These are phyloP conservation scores for Nymphaea thermarum DNA, from an alignment of 164 flowering plant genomes.

Conservation along the genomic window DNA sequence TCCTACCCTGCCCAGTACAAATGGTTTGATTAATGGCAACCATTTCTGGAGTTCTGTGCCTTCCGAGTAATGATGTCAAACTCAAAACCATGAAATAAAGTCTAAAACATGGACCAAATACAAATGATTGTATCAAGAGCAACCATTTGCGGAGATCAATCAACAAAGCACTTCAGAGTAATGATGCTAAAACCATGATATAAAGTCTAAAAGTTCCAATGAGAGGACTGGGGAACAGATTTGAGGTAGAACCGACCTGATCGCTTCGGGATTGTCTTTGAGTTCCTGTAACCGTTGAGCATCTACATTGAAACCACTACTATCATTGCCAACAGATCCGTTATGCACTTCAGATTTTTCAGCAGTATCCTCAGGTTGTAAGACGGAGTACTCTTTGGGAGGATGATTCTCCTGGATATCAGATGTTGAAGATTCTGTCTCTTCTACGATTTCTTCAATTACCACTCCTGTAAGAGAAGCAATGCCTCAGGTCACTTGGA, in stretches of 20 bases:
- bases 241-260: constrained; percentile 35
- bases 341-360: constrained; percentile 13
- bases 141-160: neutral
- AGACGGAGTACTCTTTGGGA: constrained; percentile 17
- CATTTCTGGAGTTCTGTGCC: too few species aligned
- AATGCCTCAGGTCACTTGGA: neutral
- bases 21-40: too few species aligned
- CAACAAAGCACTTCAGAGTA: neutral
- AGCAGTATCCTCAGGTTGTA: constrained; percentile 20
- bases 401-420: constrained; percentile 15
- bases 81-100: too few species aligned
- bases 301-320: constrained; percentile 16
- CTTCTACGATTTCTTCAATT: constrained; percentile 86
- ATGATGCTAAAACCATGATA: neutral
- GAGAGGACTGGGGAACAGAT: neutral
- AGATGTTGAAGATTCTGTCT: constrained; percentile 13
- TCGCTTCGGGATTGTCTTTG: constrained; percentile 61
- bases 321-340: constrained; percentile 1
- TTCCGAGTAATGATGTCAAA: too few species aligned
- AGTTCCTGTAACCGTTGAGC: constrained; percentile 34
- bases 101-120: neutral
- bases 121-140: neutral
- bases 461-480: constrained; percentile 39
- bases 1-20: too few species aligned
- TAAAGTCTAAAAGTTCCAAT: neutral